Evolutionary conservation across 768 basidiomycete species (phyloP).

Genomic region (Pholiota microspora): DNA sequence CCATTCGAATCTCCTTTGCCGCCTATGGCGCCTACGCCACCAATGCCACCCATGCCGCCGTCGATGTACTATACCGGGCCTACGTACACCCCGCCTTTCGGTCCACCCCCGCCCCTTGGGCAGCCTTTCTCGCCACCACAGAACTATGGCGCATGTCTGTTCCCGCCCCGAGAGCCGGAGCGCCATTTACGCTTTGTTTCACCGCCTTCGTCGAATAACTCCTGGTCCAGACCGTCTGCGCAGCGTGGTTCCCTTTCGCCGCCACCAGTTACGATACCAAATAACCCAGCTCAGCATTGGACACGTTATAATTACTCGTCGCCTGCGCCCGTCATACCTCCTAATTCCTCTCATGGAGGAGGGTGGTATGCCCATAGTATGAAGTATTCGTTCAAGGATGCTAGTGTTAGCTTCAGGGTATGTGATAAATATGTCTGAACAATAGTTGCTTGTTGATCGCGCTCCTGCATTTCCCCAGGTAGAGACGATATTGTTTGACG

Average conservation of each 20-base stretch:
- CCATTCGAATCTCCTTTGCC: no score
- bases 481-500: slow-evolving; percentile 21
- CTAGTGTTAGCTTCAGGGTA: slow-evolving; percentile 19
- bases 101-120: no score
- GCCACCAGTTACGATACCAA: not conserved
- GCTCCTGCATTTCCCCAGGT: slow-evolving; percentile 12
- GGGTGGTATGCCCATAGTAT: slow-evolving; percentile 6
- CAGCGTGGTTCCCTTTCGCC: not conserved
- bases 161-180: not conserved
- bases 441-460: not conserved
- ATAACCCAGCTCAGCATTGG: not conserved
- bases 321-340: slow-evolving; percentile 8
- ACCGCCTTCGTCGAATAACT: not conserved
- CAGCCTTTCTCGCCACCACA: not conserved
- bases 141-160: not conserved
- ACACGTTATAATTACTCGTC: slow-evolving; percentile 11
- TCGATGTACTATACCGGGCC: no score
- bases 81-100: no score
- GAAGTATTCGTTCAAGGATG: slow-evolving; percentile 20
- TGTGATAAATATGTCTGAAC: slow-evolving; percentile 1
- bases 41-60: no score
- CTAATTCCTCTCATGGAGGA: not conserved
- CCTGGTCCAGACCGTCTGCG: not conserved
- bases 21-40: no score
- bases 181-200: not conserved